A percentile compares a stretch with the other conserved stretches of the same genome.
These are phyloP conservation scores for Esteya vermicola DNA, from an alignment of 2,329 filamentous ascomycete species.

Conservation along the genomic window DNA sequence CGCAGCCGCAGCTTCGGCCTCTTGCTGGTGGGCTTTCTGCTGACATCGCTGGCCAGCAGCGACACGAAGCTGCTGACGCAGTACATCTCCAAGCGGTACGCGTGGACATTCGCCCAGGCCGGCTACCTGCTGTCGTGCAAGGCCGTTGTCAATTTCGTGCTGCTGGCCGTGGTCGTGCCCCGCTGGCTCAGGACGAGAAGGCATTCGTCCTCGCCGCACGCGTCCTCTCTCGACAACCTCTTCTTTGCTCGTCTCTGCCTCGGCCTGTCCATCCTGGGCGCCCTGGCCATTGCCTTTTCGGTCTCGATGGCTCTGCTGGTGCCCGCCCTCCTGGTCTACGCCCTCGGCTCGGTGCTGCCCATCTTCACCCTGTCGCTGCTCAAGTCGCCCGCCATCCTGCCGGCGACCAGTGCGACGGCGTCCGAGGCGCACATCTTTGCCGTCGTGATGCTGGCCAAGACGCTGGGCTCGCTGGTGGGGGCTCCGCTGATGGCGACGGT, in stretches of 20 bases:
- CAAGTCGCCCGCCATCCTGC: slow-evolving; percentile 24
- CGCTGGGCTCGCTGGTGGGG: slow-evolving; percentile 30
- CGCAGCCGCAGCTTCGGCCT: slow-evolving; percentile 27
- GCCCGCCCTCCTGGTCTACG: slow-evolving; percentile 29
- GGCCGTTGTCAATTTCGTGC: slow-evolving; percentile 30
- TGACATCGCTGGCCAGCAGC: slow-evolving; percentile 33
- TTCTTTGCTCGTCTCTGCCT: slow-evolving; percentile 22
- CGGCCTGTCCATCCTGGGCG: slow-evolving; percentile 24
- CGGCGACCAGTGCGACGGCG: slow-evolving; percentile 1
- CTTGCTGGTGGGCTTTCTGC: slow-evolving; percentile 28
- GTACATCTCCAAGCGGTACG: slow-evolving; percentile 34
- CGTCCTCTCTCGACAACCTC: slow-evolving; percentile 14
- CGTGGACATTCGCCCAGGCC: slow-evolving; percentile 29
- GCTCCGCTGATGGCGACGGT: slow-evolving; percentile 30
- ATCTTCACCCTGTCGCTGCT: slow-evolving; percentile 34
- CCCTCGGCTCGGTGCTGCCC: slow-evolving; percentile 32
- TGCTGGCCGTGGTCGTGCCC: slow-evolving; percentile 28
- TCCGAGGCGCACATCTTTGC: slow-evolving; percentile 25
- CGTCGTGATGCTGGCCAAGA: slow-evolving; percentile 36
- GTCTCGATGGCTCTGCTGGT: slow-evolving; percentile 24
- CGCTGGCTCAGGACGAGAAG: slow-evolving; percentile 16
- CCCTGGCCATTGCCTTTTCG: slow-evolving; percentile 26
- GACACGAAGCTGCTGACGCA: slow-evolving; percentile 35
- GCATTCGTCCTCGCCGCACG: neutral
- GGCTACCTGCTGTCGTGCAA: slow-evolving; percentile 34